These are phyloP conservation scores for Neofusicoccum ribis DNA, from an alignment of 2,329 filamentous ascomycete species.

Conservation along the genomic window DNA sequence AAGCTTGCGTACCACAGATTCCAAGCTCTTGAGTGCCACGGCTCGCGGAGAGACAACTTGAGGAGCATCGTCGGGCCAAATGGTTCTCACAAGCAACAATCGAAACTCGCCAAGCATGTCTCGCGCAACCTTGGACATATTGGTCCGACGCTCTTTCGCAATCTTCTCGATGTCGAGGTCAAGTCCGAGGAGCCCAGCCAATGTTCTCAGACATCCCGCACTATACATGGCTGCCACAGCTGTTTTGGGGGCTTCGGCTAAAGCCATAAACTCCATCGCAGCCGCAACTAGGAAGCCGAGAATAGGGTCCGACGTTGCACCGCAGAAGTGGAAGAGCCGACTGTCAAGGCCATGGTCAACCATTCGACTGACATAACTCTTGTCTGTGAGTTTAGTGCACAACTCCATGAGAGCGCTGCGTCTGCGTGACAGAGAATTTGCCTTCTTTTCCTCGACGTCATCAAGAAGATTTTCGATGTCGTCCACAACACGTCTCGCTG, in stretches of 20 bases:
- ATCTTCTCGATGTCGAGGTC: constrained; percentile 60
- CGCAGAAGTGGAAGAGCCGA: constrained; percentile 64
- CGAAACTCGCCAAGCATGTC: constrained; percentile 58
- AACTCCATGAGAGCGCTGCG: constrained; percentile 58
- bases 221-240: constrained; percentile 58
- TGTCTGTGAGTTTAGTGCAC: constrained; percentile 56
- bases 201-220: constrained; percentile 56
- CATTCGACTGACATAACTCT: constrained; percentile 68
- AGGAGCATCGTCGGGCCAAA: constrained; percentile 62
- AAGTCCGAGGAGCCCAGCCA: constrained; percentile 57
- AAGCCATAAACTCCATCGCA: constrained; percentile 63
- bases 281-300: constrained; percentile 65
- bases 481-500: constrained; percentile 57
- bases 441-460: constrained; percentile 54
- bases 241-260: constrained; percentile 61
- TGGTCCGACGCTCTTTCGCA: constrained; percentile 65
- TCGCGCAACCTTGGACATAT: constrained; percentile 67
- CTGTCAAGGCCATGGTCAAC: constrained; percentile 72
- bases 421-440: constrained; percentile 46
- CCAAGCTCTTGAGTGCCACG: constrained; percentile 64
- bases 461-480: constrained; percentile 59
- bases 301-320: constrained; percentile 42
- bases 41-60: constrained; percentile 61
- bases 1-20: constrained; percentile 56
- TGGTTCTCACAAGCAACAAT: constrained; percentile 49